Base-by-base conservation (phyloP, 2,329 filamentous ascomycete genomes). In the Paramyrothecium sp. region DNA sequence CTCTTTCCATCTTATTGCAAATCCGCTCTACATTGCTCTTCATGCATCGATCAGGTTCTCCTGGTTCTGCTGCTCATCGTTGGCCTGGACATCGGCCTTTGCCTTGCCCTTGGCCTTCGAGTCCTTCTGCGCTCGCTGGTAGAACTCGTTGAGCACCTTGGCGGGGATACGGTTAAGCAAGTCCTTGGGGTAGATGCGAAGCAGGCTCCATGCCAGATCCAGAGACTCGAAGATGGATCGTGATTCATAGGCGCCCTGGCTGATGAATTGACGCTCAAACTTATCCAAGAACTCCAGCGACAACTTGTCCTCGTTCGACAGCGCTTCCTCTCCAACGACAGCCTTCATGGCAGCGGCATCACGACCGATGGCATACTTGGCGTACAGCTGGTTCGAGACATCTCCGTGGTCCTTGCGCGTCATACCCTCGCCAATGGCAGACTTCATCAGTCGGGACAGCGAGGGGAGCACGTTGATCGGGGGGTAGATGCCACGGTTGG, bases 321-420 rank as follows among this genome's bases (percentile, higher is more conserved):
- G 78, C 34, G 95, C 95, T 75, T 99, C 95, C 79, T 99, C 96
- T 79, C 95, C 95, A 58, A 99, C 95, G 75, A 99, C 95, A 60
- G 95, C 95, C 82, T 98, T 99, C 95, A 99, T 99, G 73, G 92
- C 90, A 41, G 96, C 94, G 20, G 95, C 95, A 71, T 99, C 95
- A 84, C 94, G 93, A 73, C 95, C 95, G 73, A 99, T 98, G 75
- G 95, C 95, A 75, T 99, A 99, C 80, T 99, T 99, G 78, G 95
- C 95, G 75, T 99, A 99, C 63, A 99, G 86, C 83, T 99, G 95
- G 83, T 99, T 99, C 66, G 95, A 99, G 53, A 99, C 95, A 78
- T 99, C 95, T 67, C 92, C 91, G 78, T 99, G 95, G 71, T 99
- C 96, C 77, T 91, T 93, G 69, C 95, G 90, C 23, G 95, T 99